Evolutionary conservation across 768 basidiomycete species (phyloP), one percentile per base, ranked within the genome.

Genomic region (Boletellus ananas): DNA sequence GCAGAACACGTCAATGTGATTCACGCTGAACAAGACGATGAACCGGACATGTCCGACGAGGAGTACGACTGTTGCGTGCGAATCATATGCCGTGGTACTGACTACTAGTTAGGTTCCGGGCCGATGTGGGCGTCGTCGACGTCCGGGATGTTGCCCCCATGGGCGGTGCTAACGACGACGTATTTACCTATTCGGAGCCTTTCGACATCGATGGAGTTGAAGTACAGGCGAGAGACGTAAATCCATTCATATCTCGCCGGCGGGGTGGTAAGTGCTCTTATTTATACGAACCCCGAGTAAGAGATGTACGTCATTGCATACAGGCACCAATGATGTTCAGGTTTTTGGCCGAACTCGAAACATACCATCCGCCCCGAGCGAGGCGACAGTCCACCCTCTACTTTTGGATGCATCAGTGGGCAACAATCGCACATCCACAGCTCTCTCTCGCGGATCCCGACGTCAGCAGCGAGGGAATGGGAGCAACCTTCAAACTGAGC

Each of bases 361-460:
- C 52, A 65, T 66, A 3, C 68, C 77, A 29, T 63, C 76, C 10
- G 72, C 79, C 20, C 76, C 78, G n/a, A 74, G 80, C 21, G 88
- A 90, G 58, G 74, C 85, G 14, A 85, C 84, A 11, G 83, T 84
- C 0, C 94, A 95, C 61, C 93, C 93, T 6, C 74, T 95, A 7
- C 77, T 95, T 13, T 61, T 90, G 18, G 88, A 94, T 52, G 76
- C 74, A 27, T 76, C 82, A 6, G 59, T 68, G 6, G 65, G 69
- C 14, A 59, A 73, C 6, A 74, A 70, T 52, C 82, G 79, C 40
- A 62, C 70, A 17, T 70, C 77, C 29, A 54, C 71, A 10, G 72
- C 69, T 37, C 72, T 79, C 42, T 65, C 75, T 38, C 74, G 85
- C 48, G 66, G 69, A 45, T 57, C 77, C 10, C 80, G 85, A 43